Base-by-base conservation (phyloP, 176 grass and related monocot genomes). In the Rhynchospora pubera region DNA sequence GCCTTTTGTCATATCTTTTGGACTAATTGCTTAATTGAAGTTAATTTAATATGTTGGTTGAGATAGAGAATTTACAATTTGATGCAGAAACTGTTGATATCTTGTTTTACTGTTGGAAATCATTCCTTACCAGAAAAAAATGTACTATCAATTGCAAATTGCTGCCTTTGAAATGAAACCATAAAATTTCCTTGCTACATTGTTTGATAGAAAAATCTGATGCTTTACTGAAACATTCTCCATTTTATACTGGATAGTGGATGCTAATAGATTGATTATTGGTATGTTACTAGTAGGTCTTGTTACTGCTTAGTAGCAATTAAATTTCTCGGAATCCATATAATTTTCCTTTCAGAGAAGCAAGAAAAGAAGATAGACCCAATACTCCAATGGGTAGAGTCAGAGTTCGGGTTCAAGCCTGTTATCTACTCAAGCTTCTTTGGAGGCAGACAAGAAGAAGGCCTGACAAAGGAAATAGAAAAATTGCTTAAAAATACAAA, bases 321-420 rank as follows among this genome's bases (percentile, higher is more conserved):
- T 69, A 69, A 44, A 15, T 69, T 76, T 90, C 21, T 43, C 45
- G 65, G 75, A 85, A 28, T 80, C 71, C 22, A 11, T 32, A 19
- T 23, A 22, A 68, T 81, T 53, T 13, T 84, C 77, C 26, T 57
- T 46, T 78, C 85, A 99, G 96, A 91, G 88, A 94, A 82, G 82
- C 96, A 99, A 77, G 74, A 95, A 71, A 87, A 95, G 73, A 99
- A 99, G 75, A 86, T 99, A 48, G 89, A 99, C 62, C 96, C 96
- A 7, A 80, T 99, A 67, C 87, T 99, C 16, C 82, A 91, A 28
- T 99, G 96, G 96, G 78, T 95, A 22, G 81, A 95, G 47, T 88
- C 86, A 21, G 91, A 95, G 83, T 99, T 99, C 34, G 92, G 92
- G 6, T 88, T 89, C 86, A 91, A 93, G 56, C 91, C 96, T 19